These are phyloP conservation scores for Pneumocystis canis DNA, from an alignment of 1,139 yeast genomes.

Conservation along the genomic window DNA sequence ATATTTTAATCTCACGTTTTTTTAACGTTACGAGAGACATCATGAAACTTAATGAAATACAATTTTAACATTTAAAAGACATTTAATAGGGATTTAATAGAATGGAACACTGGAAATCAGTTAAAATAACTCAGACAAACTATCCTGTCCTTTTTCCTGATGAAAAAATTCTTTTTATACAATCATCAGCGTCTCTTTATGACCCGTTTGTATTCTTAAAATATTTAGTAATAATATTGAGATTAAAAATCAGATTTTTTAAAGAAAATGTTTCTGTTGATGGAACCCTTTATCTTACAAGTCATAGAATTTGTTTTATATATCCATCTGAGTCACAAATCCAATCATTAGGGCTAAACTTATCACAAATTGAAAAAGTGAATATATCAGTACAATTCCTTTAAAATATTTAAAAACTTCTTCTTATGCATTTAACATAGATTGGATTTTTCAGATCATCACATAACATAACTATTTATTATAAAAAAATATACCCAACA, in stretches of 20 bases:
- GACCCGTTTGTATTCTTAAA: conserved; percentile 19
- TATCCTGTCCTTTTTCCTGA: conserved; percentile 32
- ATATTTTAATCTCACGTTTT: background rate
- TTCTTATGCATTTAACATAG: conserved; percentile 3
- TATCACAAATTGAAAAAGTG: conserved; percentile 32
- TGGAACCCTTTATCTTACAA: conserved; percentile 69
- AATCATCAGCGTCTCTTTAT: conserved; percentile 24
- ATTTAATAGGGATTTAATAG: background rate
- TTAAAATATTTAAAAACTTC: conserved; percentile 20
- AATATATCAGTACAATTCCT: conserved; percentile 33
- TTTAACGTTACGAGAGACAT: background rate
- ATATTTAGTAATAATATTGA: conserved; percentile 29
- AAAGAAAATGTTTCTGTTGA: conserved; percentile 29
- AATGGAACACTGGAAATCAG: conserved; percentile 28
- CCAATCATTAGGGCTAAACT: conserved; percentile 37
- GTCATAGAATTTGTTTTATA: conserved; percentile 55
- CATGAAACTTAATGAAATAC: background rate
- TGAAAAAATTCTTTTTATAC: conserved; percentile 31
- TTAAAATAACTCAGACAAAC: conserved; percentile 34
- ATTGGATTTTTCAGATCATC: conserved; percentile 59
- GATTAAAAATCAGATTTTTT: conserved; percentile 45
- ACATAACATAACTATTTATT: conserved; percentile 46
- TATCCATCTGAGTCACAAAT: conserved; percentile 35
- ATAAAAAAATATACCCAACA: background rate
- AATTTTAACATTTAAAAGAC: background rate